Percentiles rank a stretch among this genome's conserved stretches.
phyloP scores from a whole-genome alignment of 805 yeast species.

The Lipomyces yamadae region DNA sequence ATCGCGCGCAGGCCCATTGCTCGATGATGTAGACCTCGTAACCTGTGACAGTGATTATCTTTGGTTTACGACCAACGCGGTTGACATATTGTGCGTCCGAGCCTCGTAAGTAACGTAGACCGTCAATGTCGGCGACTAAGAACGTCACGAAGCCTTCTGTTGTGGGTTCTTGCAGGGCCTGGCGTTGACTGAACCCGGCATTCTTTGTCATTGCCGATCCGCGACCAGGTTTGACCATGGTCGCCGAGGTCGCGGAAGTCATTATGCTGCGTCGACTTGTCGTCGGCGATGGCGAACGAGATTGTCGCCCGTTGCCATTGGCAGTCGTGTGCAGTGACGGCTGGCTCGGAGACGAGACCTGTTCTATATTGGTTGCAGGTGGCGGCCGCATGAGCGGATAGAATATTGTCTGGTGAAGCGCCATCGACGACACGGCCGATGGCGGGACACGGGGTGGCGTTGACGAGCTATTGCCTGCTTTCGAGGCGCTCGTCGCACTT shows the following conservation, averaged over 20 bases:
- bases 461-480: not conserved
- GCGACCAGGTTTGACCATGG: not conserved
- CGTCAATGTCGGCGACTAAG: slow-evolving; percentile 18
- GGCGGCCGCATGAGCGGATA: not conserved
- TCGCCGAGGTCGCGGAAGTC: not conserved
- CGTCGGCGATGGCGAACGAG: not conserved
- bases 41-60: slow-evolving; percentile 56
- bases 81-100: slow-evolving; percentile 10
- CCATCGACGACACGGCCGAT: slow-evolving; percentile 3
- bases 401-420: not conserved
- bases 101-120: slow-evolving; percentile 8
- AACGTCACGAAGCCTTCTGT: not conserved
- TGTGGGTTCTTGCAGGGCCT: not conserved
- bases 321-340: not conserved
- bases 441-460: not conserved
- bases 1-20: slow-evolving; percentile 86
- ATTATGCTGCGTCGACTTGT: not conserved
- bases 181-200: not conserved
- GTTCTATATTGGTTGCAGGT: not conserved
- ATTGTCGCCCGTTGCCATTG: not conserved
- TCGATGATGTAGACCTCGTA: slow-evolving; percentile 91
- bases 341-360: not conserved
- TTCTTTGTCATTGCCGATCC: not conserved
- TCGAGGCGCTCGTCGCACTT: not conserved
- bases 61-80: not conserved